Base-by-base conservation (phyloP, 1,284 basidiomycete genomes). In the Cutaneotrichosporon sp. region DNA sequence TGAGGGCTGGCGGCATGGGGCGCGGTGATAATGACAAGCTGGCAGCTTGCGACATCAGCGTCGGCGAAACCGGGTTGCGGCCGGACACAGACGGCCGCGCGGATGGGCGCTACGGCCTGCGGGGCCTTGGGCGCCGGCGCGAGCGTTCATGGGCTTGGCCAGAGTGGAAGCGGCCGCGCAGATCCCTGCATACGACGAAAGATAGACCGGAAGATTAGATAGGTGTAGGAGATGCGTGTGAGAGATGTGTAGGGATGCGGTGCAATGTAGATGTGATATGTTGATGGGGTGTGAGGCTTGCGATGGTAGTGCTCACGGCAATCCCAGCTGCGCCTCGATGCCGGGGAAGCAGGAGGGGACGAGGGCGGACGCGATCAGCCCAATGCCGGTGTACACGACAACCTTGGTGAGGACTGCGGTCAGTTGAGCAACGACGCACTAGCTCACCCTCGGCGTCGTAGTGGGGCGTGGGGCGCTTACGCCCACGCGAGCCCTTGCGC, bases 341-440 rank as follows among this genome's bases (percentile, higher is more conserved):
- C 13, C 9, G 22, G 45, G 22, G 22, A 46, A 46, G 45, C 22
- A 46, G 13, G 45, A 11, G 13, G 45, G 45, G 45, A 46, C 80
- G 1, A 82, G 75, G 61, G 87, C 86, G 5, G 81, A 79, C 0
- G 87, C 85, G 18, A 94, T 75, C 27, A 90, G 75, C 0, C 86
- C 91, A 63, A 97, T 95, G 0, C 92, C 92, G 55, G 85, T 84
- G 73, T 97, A 97, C 4, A 95, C 93, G 52, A 92, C 86, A 3
- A 95, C 89, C 80, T 95, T 95, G 31, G 93, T 95, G 65, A 95
- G 79, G 9, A 95, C 92, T 92, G 66, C 14, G 2, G 42, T 58
- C 7, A 54, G 54, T 51, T 36, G 2, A 22, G 3, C 4, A 3
- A 50, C 7, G 5, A 14, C 9, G 14, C 6, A n/a, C 6, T 7